A percentile compares a stretch with the other conserved stretches of the same genome.
These are phyloP conservation scores for Colletotrichum abscissum DNA, from an alignment of 2,329 filamentous ascomycete genomes.

Conservation along the genomic window DNA sequence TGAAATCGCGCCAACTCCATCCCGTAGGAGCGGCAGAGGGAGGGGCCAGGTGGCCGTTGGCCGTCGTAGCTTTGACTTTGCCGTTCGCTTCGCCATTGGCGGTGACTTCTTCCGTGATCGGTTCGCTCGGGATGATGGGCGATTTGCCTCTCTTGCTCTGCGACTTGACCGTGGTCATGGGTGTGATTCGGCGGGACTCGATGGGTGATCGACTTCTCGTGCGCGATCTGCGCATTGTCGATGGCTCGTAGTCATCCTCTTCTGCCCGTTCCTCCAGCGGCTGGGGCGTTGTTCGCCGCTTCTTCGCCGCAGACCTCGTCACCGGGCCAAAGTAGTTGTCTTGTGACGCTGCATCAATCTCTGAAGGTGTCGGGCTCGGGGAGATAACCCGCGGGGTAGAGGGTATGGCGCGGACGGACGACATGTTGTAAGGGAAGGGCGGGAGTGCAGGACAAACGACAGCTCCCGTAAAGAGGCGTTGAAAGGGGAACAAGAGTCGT, in stretches of 20 bases:
- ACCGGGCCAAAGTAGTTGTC: constrained; percentile 77
- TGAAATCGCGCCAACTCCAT: constrained; percentile 88
- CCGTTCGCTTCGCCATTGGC: constrained; percentile 40
- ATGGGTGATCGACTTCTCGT: constrained; percentile 79
- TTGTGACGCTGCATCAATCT: constrained; percentile 64
- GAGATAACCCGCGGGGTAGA: constrained; percentile 89
- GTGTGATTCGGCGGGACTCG: constrained; percentile 60
- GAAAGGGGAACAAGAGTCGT: constrained; percentile 54
- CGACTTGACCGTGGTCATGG: constrained; percentile 63
- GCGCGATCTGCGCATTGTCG: constrained; percentile 70
- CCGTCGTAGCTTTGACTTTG: constrained; percentile 40
- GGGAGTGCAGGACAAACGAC: constrained; percentile 68
- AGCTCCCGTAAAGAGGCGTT: constrained; percentile 66
- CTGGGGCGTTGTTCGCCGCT: constrained; percentile 65
- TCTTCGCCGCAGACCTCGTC: constrained; percentile 78
- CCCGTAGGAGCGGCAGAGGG: constrained; percentile 66
- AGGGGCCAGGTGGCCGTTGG: constrained; percentile 79
- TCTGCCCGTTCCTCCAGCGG: constrained; percentile 67
- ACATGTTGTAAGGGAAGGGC: constrained; percentile 67
- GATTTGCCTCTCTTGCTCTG: constrained; percentile 45
- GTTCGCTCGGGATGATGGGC: constrained; percentile 36
- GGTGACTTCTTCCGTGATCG: constrained; percentile 37
- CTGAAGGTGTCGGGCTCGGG: constrained; percentile 81
- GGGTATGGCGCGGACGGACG: constrained; percentile 70
- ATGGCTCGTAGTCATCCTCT: constrained; percentile 50